Percentiles rank a stretch among this genome's conserved stretches.
Evolutionary conservation across 2,329 filamentous ascomycete genomes (phyloP).

Genomic region (Fusarium vanettenii): DNA sequence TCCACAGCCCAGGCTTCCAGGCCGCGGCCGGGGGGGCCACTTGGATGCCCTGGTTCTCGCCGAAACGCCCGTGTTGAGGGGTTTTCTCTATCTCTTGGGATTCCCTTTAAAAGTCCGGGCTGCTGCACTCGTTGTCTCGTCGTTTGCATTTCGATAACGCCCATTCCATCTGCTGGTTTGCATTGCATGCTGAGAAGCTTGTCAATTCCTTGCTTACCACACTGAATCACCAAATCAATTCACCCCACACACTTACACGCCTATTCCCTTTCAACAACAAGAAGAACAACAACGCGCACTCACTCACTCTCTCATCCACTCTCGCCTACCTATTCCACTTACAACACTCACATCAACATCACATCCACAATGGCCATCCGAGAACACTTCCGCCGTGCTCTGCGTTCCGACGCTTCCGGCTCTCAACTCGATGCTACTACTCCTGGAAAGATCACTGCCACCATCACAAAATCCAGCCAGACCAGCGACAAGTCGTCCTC

Average conservation of each 20-base stretch:
- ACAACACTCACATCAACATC: background rate
- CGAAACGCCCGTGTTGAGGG: slow-evolving; percentile 44
- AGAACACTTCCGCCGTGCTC: slow-evolving; percentile 55
- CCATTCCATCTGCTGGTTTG: slow-evolving; percentile 8
- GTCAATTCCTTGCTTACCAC: slow-evolving; percentile 15
- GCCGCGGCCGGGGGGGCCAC: slow-evolving; percentile 27
- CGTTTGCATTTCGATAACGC: slow-evolving; percentile 26
- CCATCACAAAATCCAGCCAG: slow-evolving; percentile 46
- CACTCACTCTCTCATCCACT: slow-evolving; percentile 2
- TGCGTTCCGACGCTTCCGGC: slow-evolving; percentile 50
- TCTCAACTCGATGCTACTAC: slow-evolving; percentile 48
- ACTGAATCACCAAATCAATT: slow-evolving; percentile 4
- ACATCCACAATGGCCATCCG: slow-evolving; percentile 53
- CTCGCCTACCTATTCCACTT: background rate
- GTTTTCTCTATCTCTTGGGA: slow-evolving; percentile 40
- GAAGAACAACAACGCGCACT: slow-evolving; percentile 6
- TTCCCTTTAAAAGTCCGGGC: slow-evolving; percentile 35
- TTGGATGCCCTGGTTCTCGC: slow-evolving; percentile 33
- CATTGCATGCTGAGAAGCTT: slow-evolving; percentile 10
- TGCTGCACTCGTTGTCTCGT: slow-evolving; percentile 22
- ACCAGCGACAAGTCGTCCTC: slow-evolving; percentile 43
- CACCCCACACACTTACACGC: slow-evolving; percentile 8
- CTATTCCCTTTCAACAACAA: slow-evolving; percentile 4
- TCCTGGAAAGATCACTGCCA: slow-evolving; percentile 43
- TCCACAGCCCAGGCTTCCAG: slow-evolving; percentile 40